These are phyloP conservation scores for Ormosia semicastrata DNA, from an alignment of 306 rosid genomes.

Conservation along the genomic window DNA sequence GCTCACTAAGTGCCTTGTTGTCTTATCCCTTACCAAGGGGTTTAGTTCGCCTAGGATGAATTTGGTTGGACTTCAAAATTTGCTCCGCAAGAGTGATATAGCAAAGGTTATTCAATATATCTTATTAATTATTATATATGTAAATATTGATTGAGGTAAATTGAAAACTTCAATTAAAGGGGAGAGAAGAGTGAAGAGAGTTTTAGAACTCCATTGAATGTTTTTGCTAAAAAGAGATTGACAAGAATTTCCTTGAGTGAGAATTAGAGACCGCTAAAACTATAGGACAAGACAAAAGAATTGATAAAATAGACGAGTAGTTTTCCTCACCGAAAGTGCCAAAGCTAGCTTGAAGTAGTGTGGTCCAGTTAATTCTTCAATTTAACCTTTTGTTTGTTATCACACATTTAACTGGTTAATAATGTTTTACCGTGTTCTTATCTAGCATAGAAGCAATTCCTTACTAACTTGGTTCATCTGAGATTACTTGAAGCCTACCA, in stretches of 20 bases:
- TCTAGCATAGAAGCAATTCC: not conserved
- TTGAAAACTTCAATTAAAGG: not conserved
- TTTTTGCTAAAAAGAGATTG: not conserved
- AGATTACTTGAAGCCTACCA: not conserved
- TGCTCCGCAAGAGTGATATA: too few relatives aligned
- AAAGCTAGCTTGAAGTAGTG: not conserved
- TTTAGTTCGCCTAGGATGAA: too few relatives aligned
- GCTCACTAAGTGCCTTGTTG: too few relatives aligned
- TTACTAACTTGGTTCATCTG: not conserved
- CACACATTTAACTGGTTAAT: not conserved
- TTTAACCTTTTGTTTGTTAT: not conserved
- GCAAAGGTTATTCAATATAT: too few relatives aligned
- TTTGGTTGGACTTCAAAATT: too few relatives aligned
- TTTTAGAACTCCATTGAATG: not conserved
- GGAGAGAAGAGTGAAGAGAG: not conserved
- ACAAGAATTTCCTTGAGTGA: not conserved
- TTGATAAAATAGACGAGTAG: not conserved
- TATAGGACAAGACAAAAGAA: not conserved
- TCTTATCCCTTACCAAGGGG: too few relatives aligned
- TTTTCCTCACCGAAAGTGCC: slow-evolving; percentile 14
- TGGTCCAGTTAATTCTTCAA: slow-evolving; percentile 12
- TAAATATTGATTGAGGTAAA: not conserved
- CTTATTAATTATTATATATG: not conserved
- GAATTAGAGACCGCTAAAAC: slow-evolving; percentile 8
- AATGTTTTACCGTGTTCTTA: not conserved